Base-by-base conservation (phyloP, 2,329 filamentous ascomycete species). In the Mycosphaerella sp. region DNA sequence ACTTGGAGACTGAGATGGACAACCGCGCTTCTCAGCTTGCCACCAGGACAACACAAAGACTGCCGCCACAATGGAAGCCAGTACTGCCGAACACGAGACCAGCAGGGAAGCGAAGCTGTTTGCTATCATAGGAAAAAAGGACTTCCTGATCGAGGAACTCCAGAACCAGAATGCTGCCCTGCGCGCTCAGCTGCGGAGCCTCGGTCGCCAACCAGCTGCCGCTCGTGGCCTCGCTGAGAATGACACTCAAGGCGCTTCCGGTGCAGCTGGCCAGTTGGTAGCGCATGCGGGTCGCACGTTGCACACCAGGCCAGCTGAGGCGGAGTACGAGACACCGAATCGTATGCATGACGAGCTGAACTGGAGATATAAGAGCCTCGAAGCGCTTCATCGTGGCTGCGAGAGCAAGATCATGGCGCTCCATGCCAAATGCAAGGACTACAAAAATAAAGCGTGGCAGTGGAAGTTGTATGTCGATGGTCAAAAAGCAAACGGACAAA, bases 381-480 rank as follows among this genome's bases (percentile, higher is more conserved):
- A 69, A 63, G 17, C 42, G 14, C 16, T 55, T 34, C 54, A 62
- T 35, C 44, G 49, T 12, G 10, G 28, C 17, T 54, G 52, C 25
- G 28, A 50, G 16, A 28, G 32, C 17, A 45, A 41, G 16, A 50
- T 54, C 35, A 37, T 34, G 9, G 40, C 36, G 14, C 18, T 59
- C 46, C 42, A 36, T 7, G 53, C 52, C 35, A 63, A 65, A 39
- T 62, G 56, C 32, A 50, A 50, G 40, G 63, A 69, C 2, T 70
- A 71, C 61, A 73, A 73, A 48, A 62, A 69, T 12, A 68, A 56
- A 30, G 67, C 69, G 6, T 65, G 62, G 37, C 47, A 58, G 41
- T 67, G 64, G 63, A 59, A 64, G 41, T 41, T 44, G 5, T 67
- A 64, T 39, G 37, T 44, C 5, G 52, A 54, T 21, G 42, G 44